Base-by-base conservation (phyloP, 768 basidiomycete genomes). In the Lepiota venenata region DNA sequence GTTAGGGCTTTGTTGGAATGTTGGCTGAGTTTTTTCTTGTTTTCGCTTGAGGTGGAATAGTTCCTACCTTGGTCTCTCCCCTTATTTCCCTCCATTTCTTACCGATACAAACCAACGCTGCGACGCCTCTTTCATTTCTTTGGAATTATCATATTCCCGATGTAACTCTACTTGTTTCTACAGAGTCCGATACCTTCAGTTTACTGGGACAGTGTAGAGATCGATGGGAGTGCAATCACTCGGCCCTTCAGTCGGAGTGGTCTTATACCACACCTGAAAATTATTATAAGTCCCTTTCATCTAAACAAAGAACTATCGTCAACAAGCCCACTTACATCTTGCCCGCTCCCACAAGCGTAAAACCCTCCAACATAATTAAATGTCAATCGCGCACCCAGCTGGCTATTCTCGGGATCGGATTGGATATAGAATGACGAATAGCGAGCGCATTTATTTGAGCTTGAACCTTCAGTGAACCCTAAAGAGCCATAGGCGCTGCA, bases 381-480 rank as follows among this genome's bases (percentile, higher is more conserved):
- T 18, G 58, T 61, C 53, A 70, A 52, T 37, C 58, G 46, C 10
- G 69, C 64, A 1, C 68, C 67, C 27, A 70, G 60, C 52, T 69
- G 70, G 8, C 61, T 53, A 50, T 72, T 67, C 55, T 69, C 65
- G 4, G 9, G 42, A 53, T 71, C 52, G 7, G 64, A 64, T 29
- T 65, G 64, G 15, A 71, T 64, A 29, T 56, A 49, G 51, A 72
- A 72, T 1, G 60, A 56, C 16, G 47, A 48, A 44, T 58, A 70
- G 21, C 50, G 52, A 2, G 67, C 66, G 50, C 71, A 73, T 50
- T 71, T 70, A 52, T 73, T 64, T 42, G 66, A 60, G 51, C 61
- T 66, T 4, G 58, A 57, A 11, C 64, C 65, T 47, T 61, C 60
- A 7, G 61, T 55, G 47, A 69, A 69, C 0, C 58, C 62, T 9